Base-by-base conservation (phyloP, 768 basidiomycete species). In the Floccularia luteovirens region DNA sequence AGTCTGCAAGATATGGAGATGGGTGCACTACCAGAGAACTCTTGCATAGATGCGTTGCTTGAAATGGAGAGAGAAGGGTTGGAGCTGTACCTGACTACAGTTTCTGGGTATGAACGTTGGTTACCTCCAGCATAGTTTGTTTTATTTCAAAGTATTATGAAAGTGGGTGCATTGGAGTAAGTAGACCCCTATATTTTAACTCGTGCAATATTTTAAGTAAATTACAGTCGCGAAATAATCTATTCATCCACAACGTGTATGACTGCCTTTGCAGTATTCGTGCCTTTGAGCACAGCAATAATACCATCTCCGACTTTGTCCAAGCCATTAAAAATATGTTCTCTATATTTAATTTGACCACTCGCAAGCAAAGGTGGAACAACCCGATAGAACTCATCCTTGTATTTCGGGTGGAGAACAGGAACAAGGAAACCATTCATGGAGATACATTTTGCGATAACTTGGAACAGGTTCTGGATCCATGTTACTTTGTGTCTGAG, bases 341-440 rank as follows among this genome's bases (percentile, higher is more conserved):
- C 77, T 5, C 45, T 55, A 34, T 67, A 62, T 50, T 70, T 72
- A 36, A 77, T 43, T 48, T 74, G 63, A 2, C 75, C 74, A 2
- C 52, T 59, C 3, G 62, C 67, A 23, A 78, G 47, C 31, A 59
- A 55, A 3, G 52, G 49, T 3, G 73, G 67, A 2, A 77, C 38
- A 3, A 53, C 59, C 7, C 52, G 51, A 37, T 64, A 65, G 55
- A 79, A 79, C 4, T 58, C 64, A 5, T 57, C 56, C 2, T 39
- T 32, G 51, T 69, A 66, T 46, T 70, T 69, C 5, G 51, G 46
- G 2, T 48, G 32, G 11, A 66, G 53, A 6, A 32, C 47, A 25
- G 5, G 33, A 10, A 67, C 57, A 35, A 72, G 55, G 52, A 79
- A 73, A 0, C 62, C 57, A 21, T 50, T 39, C 40, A 63, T 39